Evolutionary conservation across 2,329 filamentous ascomycete species (phyloP), one percentile per base, ranked within the genome.

Genomic region (Arthrobotrys sinensis): DNA sequence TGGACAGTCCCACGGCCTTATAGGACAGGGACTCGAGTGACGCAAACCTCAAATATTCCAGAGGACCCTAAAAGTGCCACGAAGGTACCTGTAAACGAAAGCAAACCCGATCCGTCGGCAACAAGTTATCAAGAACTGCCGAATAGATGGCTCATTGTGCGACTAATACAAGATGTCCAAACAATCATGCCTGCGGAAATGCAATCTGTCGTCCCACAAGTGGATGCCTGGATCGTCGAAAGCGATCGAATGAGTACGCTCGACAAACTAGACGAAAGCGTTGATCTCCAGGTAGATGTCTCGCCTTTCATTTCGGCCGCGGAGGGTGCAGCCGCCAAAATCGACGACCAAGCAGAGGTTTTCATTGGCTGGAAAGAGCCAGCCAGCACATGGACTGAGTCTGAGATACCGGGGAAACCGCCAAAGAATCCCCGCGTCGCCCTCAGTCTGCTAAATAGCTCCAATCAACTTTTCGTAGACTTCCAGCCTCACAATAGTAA

Each of bases 1-100:
- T 87, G 86, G 86, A 83, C 69, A 0, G 60, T 87, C 0, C 86
- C 86, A 0, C 83, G 82, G 0, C 28, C 80, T 12, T 87, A 86
- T 75, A 81, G 62, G 1, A 45, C n/a, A 0, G 38, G 62, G 11
- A 34, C 38, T n/a, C n/a, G n/a, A n/a, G n/a, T n/a, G n/a, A n/a
- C n/a, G n/a, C n/a, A n/a, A n/a, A 11, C 7, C 1, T 60, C n/a
- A 4, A 6, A 60, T 4, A 19, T 43, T 43, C 7, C 40, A 43
- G 14, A 43, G 12, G 40, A 43, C 3, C 12, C 40, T n/a, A n/a
- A n/a, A n/a, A n/a, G n/a, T n/a, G n/a, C n/a, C n/a, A n/a, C n/a
- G n/a, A n/a, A n/a, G n/a, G n/a, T n/a, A n/a, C n/a, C 12, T 12
- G 2, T 11, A 40, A 43, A 4, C 36, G 85, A 40, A 83, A 12